Evolutionary conservation across 192 early-diverging fungal genomes (phyloP).

Genomic region (Jimgerdemannia lactiflua): DNA sequence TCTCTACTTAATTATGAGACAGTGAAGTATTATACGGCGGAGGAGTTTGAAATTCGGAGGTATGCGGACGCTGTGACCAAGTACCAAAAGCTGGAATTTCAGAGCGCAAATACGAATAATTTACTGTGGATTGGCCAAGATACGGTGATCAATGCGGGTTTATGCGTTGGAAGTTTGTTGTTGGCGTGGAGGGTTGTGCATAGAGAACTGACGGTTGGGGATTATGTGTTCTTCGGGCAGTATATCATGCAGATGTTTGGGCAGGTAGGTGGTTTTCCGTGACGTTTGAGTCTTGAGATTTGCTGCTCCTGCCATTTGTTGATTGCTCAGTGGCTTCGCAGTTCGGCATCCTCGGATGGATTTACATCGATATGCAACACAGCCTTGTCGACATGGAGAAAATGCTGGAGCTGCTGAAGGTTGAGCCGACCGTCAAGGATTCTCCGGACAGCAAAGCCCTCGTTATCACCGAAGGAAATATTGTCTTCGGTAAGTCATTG

Average conservation of each 20-base stretch:
- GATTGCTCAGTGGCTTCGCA: slow-evolving; percentile 7
- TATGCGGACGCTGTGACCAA: slow-evolving; percentile 66
- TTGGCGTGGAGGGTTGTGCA: slow-evolving; percentile 68
- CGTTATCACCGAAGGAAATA: slow-evolving; percentile 51
- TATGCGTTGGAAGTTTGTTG: slow-evolving; percentile 71
- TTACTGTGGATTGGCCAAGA: slow-evolving; percentile 81
- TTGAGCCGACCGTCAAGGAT: slow-evolving; percentile 64
- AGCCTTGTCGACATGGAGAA: slow-evolving; percentile 98
- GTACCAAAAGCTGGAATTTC: slow-evolving; percentile 77
- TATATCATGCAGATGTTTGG: slow-evolving; percentile 84
- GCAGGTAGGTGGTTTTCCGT: slow-evolving; percentile 49
- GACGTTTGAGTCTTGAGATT: neutral
- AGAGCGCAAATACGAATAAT: slow-evolving; percentile 61
- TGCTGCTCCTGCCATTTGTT: too few species aligned
- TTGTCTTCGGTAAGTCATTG: slow-evolving; percentile 57
- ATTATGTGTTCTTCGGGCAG: slow-evolving; percentile 79
- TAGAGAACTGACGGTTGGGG: slow-evolving; percentile 64
- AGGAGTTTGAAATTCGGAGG: slow-evolving; percentile 65
- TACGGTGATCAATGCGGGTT: slow-evolving; percentile 73
- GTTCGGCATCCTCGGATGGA: slow-evolving; percentile 88
- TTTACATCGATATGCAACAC: slow-evolving; percentile 91
- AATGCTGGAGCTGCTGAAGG: slow-evolving; percentile 84
- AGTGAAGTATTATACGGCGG: slow-evolving; percentile 88
- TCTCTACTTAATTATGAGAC: slow-evolving; percentile 89
- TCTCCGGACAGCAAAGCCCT: slow-evolving; percentile 55